These are phyloP conservation scores for Przewalskia tangutica DNA, from an alignment of 257 asterid species.

Conservation along the genomic window DNA sequence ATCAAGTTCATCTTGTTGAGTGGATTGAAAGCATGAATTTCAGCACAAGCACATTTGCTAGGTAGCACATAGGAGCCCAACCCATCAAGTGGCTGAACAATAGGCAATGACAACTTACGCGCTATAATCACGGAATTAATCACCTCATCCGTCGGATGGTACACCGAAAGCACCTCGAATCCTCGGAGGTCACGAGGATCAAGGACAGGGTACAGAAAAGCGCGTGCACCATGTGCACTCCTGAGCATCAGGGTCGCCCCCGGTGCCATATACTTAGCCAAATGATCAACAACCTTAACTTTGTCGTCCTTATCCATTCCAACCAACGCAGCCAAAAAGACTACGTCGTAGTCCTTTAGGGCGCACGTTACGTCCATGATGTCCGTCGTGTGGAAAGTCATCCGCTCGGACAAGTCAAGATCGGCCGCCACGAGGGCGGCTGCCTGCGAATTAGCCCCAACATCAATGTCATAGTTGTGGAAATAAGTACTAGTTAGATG, in stretches of 20 bases:
- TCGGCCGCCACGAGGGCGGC: conserved; percentile 40
- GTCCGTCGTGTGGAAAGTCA: conserved; percentile 50
- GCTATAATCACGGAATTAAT: conserved; percentile 75
- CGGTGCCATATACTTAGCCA: conserved; percentile 50
- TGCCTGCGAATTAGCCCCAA: conserved; percentile 51
- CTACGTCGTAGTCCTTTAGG: conserved; percentile 53
- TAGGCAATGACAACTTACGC: conserved; percentile 18
- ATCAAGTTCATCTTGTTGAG: conserved; percentile 40
- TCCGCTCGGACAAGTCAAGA: conserved; percentile 40
- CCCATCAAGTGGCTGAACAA: background rate
- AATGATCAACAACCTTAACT: conserved; percentile 37
- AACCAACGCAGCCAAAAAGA: conserved; percentile 79
- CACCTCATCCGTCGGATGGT: conserved; percentile 84
- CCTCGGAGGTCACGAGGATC: conserved; percentile 59
- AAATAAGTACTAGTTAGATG: conserved; percentile 45
- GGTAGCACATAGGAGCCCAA: conserved; percentile 23
- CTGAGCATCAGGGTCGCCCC: conserved; percentile 75
- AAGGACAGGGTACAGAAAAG: conserved; percentile 70
- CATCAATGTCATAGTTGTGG: conserved; percentile 70
- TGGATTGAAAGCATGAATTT: conserved; percentile 47
- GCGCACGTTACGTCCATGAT: conserved; percentile 42
- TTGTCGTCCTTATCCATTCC: conserved; percentile 77
- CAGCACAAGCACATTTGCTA: conserved; percentile 55
- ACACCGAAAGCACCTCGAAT: conserved; percentile 63
- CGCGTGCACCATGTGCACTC: conserved; percentile 89